Evolutionary conservation across 495 filamentous ascomycete species (phyloP), one percentile per base, ranked within the genome.

Genomic region (Penicillium cataractarum): DNA sequence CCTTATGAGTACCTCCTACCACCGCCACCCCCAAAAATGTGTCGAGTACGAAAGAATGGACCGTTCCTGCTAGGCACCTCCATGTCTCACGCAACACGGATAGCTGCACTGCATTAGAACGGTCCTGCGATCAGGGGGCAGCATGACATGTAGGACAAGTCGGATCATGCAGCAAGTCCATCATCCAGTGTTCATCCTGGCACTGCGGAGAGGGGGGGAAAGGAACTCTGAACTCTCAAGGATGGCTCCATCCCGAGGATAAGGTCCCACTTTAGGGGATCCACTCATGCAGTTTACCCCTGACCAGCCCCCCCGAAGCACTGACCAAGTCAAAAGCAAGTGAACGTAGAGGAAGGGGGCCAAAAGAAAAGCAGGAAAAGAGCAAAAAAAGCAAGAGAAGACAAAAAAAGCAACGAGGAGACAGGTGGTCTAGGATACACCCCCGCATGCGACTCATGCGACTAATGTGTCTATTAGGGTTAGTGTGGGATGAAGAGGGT

Each of bases 251-350:
- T 67, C 60, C 55, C 57, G 57, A 29, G 9, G 32, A 46, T n/a
- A n/a, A n/a, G n/a, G 66, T 61, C 57, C 63, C 63, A 65, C 63
- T 37, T 0, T 9, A 21, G 10, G 10, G 56, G 61, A 46, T 65
- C 66, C 66, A 69, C 66, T 58, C 52, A 50, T 57, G 53, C 66
- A 59, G n/a, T 68, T 68, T 69, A 69, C 66, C 66, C 66, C 66
- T 69, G 66, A 66, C 53, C 57, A 55, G 31, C n/a, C 31, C 27
- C 51, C 42, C 0, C n/a, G n/a, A 46, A 69, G 66, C 66, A 68
- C 59, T 56, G 65, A 62, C 65, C 65, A 68, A 32, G 60, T 58
- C 57, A 35, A 19, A 26, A 9, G 19, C 24, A 37, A 6, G 49
- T 29, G 32, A 12, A n/a, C n/a, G 29, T 26, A 15, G 15, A 37